These are phyloP conservation scores for Saccharata proteae DNA, from an alignment of 2,329 filamentous ascomycete genomes.

Conservation along the genomic window DNA sequence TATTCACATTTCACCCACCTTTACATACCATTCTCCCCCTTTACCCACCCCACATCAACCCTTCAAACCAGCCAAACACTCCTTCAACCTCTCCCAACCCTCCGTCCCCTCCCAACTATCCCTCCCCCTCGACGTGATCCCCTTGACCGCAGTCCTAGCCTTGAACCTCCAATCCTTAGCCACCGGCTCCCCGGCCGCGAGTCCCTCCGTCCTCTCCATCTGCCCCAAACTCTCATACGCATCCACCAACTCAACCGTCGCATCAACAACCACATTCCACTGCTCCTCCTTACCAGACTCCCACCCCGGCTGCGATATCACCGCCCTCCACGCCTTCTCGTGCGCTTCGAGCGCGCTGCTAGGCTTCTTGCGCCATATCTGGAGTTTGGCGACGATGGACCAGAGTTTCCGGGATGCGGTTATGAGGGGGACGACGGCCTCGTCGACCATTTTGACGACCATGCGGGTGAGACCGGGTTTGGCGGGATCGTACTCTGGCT, in stretches of 20 bases:
- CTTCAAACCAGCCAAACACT: conserved; percentile 30
- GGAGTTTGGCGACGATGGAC: conserved; percentile 58
- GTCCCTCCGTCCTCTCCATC: conserved; percentile 39
- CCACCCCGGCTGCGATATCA: conserved; percentile 43
- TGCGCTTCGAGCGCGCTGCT: conserved; percentile 65
- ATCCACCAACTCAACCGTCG: conserved; percentile 71
- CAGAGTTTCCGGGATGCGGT: conserved; percentile 68
- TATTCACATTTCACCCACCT: too few relatives aligned
- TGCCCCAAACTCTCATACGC: conserved; percentile 63
- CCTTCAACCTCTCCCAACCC: conserved; percentile 52
- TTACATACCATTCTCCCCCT: too few relatives aligned
- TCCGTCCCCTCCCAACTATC: conserved; percentile 69
- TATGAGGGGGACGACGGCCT: conserved; percentile 67
- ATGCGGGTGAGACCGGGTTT: conserved; percentile 44
- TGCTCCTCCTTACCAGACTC: conserved; percentile 44
- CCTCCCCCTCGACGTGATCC: conserved; percentile 70
- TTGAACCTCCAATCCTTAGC: conserved; percentile 81
- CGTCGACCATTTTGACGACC: conserved; percentile 62
- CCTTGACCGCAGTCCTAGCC: conserved; percentile 70
- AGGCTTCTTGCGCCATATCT: conserved; percentile 61
- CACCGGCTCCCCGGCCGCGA: conserved; percentile 45
- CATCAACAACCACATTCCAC: conserved; percentile 62
- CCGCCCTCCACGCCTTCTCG: conserved; percentile 80
- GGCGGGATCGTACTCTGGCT: conserved; percentile 27
- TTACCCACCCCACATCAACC: too few relatives aligned